Evolutionary conservation across 202 grass and related monocot species (phyloP).

Genomic region (Hordeum pubiflorum): DNA sequence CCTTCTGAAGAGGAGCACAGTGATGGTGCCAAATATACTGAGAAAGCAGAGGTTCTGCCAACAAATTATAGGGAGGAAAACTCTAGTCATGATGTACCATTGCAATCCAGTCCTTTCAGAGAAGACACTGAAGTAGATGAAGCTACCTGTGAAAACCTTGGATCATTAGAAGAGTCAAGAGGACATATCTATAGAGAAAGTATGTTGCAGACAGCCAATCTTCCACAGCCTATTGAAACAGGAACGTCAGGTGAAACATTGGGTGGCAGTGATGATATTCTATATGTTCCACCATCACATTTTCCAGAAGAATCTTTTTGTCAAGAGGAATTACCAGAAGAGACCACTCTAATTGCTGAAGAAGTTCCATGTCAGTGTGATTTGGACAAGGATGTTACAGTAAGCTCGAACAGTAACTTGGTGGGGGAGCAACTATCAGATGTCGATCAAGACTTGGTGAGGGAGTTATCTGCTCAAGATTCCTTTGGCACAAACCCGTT

Average conservation of each 20-base stretch:
- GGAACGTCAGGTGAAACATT: slow-evolving; percentile 27
- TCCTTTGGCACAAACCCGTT: slow-evolving; percentile 41
- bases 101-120: slow-evolving; percentile 14
- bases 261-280: slow-evolving; percentile 28
- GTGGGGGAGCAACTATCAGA: slow-evolving; percentile 22
- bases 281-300: slow-evolving; percentile 13
- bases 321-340: slow-evolving; percentile 35
- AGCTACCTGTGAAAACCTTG: slow-evolving; percentile 29
- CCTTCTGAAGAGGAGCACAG: slow-evolving; percentile 12
- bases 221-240: slow-evolving; percentile 4
- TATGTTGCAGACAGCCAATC: slow-evolving; percentile 13
- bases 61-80: slow-evolving; percentile 22
- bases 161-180: slow-evolving; percentile 41
- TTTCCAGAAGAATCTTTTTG: slow-evolving; percentile 21
- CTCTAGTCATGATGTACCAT: slow-evolving; percentile 5
- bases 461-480: slow-evolving; percentile 35
- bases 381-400: slow-evolving; percentile 21
- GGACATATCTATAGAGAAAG: slow-evolving; percentile 35
- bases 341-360: slow-evolving; percentile 13
- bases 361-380: slow-evolving; percentile 15
- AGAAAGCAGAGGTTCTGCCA: slow-evolving; percentile 19
- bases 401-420: slow-evolving; percentile 16
- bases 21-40: slow-evolving; percentile 6
- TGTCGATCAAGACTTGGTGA: slow-evolving; percentile 19
- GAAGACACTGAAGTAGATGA: slow-evolving; percentile 21